Evolutionary conservation across 2,329 filamentous ascomycete genomes (phyloP).

Genomic region (Exserohilum rostratum): DNA sequence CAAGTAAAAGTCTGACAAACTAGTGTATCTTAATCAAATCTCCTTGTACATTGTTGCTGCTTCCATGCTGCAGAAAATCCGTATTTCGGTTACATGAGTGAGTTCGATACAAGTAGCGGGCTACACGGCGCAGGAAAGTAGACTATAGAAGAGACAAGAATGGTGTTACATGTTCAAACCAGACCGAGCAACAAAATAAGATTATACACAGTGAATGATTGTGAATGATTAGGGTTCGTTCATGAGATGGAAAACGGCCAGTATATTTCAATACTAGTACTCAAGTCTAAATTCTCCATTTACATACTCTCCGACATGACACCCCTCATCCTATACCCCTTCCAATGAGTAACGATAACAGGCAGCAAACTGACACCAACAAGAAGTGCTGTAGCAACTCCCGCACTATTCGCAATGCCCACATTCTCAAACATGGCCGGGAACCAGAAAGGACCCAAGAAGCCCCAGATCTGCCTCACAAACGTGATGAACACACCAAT

Average conservation of each 20-base stretch:
- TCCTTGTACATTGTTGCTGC: not conserved
- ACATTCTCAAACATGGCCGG: conserved; percentile 49
- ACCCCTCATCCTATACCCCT: conserved; percentile 23
- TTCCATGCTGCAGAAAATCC: not conserved
- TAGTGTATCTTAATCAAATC: not conserved
- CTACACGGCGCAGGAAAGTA: too few relatives aligned
- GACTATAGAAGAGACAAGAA: too few relatives aligned
- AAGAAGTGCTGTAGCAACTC: conserved; percentile 45
- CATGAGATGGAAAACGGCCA: too few relatives aligned
- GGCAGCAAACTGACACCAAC: conserved; percentile 34
- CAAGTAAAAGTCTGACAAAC: not conserved
- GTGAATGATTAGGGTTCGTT: too few relatives aligned
- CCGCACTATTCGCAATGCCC: conserved; percentile 46
- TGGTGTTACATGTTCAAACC: too few relatives aligned
- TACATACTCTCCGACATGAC: conserved; percentile 29
- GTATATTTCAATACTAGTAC: too few relatives aligned
- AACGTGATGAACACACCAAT: conserved; percentile 66
- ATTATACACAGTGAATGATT: too few relatives aligned
- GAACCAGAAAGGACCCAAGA: conserved; percentile 52
- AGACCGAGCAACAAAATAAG: too few relatives aligned
- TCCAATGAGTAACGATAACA: conserved; percentile 34
- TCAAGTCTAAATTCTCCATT: not conserved
- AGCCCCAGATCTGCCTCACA: conserved; percentile 57
- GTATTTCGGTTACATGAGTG: too few relatives aligned
- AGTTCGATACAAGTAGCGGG: too few relatives aligned